These are phyloP conservation scores for Sordariomycetes sp. DNA, from an alignment of 2,329 filamentous ascomycete species.

Conservation along the genomic window DNA sequence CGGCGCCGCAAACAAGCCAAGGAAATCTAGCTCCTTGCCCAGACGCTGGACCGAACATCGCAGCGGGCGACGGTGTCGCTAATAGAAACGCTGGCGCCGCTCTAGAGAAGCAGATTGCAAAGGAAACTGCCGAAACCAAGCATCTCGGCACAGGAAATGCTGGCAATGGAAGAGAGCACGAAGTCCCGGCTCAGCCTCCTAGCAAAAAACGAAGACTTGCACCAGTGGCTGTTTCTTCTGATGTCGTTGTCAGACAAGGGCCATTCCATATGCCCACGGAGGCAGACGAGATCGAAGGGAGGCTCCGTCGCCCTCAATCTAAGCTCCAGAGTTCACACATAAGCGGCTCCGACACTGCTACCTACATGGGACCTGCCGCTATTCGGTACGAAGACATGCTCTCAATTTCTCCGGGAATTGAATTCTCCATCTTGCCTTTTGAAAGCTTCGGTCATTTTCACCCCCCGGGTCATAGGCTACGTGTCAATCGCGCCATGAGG, in stretches of 20 bases:
- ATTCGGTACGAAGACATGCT: background rate
- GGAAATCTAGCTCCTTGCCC: background rate
- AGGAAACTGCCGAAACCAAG: background rate
- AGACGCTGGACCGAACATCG: background rate
- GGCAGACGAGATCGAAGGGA: background rate
- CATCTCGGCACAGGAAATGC: background rate
- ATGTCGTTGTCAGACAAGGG: background rate
- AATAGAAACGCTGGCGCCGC: background rate
- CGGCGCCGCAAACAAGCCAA: background rate
- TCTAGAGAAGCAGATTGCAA: background rate
- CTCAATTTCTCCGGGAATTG: background rate
- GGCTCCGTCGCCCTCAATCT: background rate
- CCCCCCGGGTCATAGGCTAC: background rate
- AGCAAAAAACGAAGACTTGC: background rate
- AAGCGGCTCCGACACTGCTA: background rate
- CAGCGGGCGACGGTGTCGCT: background rate
- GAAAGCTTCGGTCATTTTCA: too few relatives aligned
- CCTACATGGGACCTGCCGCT: background rate
- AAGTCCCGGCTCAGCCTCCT: background rate
- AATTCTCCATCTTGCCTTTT: background rate
- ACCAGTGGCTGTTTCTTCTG: background rate
- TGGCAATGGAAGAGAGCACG: background rate
- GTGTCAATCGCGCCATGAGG: background rate
- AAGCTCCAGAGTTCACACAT: background rate
- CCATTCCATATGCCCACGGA: background rate